Base-by-base conservation (phyloP, 345 rosid genomes). In the Lumnitzera littorea region DNA sequence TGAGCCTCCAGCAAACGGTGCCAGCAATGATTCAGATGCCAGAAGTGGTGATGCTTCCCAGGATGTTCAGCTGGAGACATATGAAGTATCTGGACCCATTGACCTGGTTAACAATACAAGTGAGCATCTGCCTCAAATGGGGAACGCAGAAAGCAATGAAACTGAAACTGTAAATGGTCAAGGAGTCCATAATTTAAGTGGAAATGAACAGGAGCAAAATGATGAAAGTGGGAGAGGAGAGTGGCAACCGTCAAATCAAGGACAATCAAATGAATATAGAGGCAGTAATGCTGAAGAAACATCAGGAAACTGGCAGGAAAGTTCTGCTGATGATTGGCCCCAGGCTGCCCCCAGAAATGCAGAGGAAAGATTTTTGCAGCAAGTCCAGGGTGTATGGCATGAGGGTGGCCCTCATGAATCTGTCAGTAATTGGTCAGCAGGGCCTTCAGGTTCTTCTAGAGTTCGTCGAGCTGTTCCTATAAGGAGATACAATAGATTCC, bases 401-500 rank as follows among this genome's bases (percentile, higher is more conserved):
- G 88, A 74, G 69, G 77, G 69, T 71, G 72, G 60, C 51, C 58
- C 94, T 69, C 76, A 73, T 13, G 88, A 83, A 72, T 61, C 85
- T 25, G 74, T 67, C 71, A 83, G 71, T 64, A 80, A 69, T 60
- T 86, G 96, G 97, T 69, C 82, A 23, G 84, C 71, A 59, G 80
- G 71, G 56, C 83, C 81, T 71, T 68, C 89, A 43, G 83, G 76
- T 66, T 84, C 79, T 51, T 78, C 80, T 71, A 82, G 94, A 76
- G 72, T 66, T 53, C 96, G 83, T 1, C 97, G 83, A 12, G 48
- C 80, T 50, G 60, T 79, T 63, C 84, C 90, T 12, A 50, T 82
- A 50, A 77, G 97, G 79, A 84, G 97, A 83, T 74, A 84, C 52
- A 88, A 74, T 64, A 80, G 97, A 80, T 95, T 95, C 67, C 97